A percentile compares a stretch with the other conserved stretches of the same genome.
phyloP scores from a whole-genome alignment of 1,284 basidiomycete species.

The Marasmius sp. region DNA sequence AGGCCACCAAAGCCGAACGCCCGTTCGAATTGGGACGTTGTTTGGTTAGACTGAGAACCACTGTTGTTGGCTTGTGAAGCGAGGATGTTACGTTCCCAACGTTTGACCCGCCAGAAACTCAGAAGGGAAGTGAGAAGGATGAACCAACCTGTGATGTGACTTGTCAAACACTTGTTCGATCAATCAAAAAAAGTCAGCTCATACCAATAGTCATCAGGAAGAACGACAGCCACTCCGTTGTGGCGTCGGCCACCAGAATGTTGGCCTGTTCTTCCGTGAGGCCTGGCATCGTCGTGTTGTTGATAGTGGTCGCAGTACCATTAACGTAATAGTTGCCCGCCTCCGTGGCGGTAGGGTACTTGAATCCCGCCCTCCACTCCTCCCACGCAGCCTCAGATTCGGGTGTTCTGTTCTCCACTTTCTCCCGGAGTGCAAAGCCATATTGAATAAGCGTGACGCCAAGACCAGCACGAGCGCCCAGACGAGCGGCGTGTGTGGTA shows the following conservation, averaged over 20 bases:
- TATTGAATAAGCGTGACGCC: slow-evolving; percentile 96
- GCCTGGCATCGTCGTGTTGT: slow-evolving; percentile 25
- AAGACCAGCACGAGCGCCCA: slow-evolving; percentile 92
- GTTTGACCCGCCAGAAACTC: slow-evolving; percentile 90
- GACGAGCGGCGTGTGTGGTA: slow-evolving; percentile 93
- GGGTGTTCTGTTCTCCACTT: slow-evolving; percentile 28
- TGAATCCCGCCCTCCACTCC: slow-evolving; percentile 32
- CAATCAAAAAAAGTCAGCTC: slow-evolving; percentile 18
- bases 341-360: slow-evolving; percentile 42
- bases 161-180: background rate
- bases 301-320: slow-evolving; percentile 21
- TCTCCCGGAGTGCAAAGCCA: slow-evolving; percentile 79
- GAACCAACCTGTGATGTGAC: slow-evolving; percentile 72
- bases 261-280: slow-evolving; percentile 40
- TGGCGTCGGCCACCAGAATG: slow-evolving; percentile 49
- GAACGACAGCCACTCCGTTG: slow-evolving; percentile 89
- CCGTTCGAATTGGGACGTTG: slow-evolving; percentile 40
- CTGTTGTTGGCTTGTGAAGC: slow-evolving; percentile 40
- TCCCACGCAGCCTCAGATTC: slow-evolving; percentile 25
- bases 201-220: slow-evolving; percentile 88
- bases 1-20: slow-evolving; percentile 45
- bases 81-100: slow-evolving; percentile 78
- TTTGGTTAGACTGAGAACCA: slow-evolving; percentile 21
- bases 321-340: slow-evolving; percentile 44
- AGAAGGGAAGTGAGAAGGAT: slow-evolving; percentile 85